Evolutionary conservation across 768 basidiomycete genomes (phyloP).

Genomic region (Boletus pseudopeckii): DNA sequence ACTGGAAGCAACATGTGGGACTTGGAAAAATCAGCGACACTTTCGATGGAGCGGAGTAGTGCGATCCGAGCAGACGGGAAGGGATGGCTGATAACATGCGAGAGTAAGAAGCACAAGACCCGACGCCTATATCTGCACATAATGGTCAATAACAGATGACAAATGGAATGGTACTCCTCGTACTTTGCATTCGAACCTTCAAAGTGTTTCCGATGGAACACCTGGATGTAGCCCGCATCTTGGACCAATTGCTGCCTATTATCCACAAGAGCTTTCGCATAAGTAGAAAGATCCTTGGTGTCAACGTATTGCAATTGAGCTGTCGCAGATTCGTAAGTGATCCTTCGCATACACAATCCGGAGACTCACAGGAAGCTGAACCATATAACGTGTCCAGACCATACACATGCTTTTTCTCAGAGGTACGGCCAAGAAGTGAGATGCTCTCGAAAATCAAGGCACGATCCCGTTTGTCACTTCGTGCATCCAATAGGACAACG

Average conservation of each 20-base stretch:
- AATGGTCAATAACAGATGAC: slow-evolving; percentile 20
- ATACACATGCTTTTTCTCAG: slow-evolving; percentile 53
- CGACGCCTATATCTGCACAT: slow-evolving; percentile 61
- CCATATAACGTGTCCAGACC: slow-evolving; percentile 75
- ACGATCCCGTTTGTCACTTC: slow-evolving; percentile 28
- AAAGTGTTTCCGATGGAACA: slow-evolving; percentile 60
- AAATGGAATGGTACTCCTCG: slow-evolving; percentile 27
- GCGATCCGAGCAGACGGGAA: slow-evolving; percentile 45
- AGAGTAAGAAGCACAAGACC: slow-evolving; percentile 72
- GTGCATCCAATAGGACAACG: slow-evolving; percentile 43
- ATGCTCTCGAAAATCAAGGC: slow-evolving; percentile 53
- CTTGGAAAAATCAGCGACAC: slow-evolving; percentile 41
- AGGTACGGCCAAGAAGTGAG: slow-evolving; percentile 39
- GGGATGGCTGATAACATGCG: slow-evolving; percentile 66
- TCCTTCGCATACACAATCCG: neutral
- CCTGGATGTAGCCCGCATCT: slow-evolving; percentile 54
- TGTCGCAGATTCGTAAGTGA: slow-evolving; percentile 29
- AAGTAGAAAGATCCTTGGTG: slow-evolving; percentile 57
- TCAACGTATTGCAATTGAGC: slow-evolving; percentile 64
- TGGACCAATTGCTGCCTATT: slow-evolving; percentile 54
- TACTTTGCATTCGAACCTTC: slow-evolving; percentile 45
- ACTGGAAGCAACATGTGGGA: slow-evolving; percentile 58
- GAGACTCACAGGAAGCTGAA: slow-evolving; percentile 46
- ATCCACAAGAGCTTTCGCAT: slow-evolving; percentile 49
- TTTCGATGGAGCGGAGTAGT: slow-evolving; percentile 48